Percentiles rank a stretch among this genome's conserved stretches.
These are phyloP conservation scores for Vitis vinifera DNA, from an alignment of 164 flowering plant genomes.

Conservation along the genomic window DNA sequence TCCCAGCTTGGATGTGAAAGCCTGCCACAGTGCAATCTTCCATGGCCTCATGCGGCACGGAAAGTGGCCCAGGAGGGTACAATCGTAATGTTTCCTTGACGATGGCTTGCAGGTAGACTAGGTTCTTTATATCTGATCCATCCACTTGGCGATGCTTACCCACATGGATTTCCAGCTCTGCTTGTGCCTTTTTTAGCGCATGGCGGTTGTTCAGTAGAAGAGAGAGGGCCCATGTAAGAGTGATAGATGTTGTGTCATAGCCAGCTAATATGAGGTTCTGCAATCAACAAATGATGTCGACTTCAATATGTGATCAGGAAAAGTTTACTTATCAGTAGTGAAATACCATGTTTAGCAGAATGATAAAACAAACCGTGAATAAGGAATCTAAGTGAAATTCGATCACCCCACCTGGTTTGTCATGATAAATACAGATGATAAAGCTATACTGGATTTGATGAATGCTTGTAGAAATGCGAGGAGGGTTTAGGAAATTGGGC, in stretches of 20 bases:
- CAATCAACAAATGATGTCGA: not conserved
- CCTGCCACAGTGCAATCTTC: conserved; percentile 29
- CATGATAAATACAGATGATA: no score
- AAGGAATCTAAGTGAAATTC: no score
- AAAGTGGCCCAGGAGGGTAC: conserved; percentile 21
- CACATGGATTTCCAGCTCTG: conserved; percentile 26
- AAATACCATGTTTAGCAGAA: not conserved
- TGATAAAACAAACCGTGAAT: not conserved
- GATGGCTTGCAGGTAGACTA: conserved; percentile 28
- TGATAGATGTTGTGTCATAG: conserved; percentile 20
- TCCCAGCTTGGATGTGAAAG: conserved; percentile 25
- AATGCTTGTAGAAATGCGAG: no score
- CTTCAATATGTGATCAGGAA: no score
- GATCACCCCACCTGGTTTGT: no score
- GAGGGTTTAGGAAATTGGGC: no score
- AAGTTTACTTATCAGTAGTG: not conserved
- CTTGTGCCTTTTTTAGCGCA: conserved; percentile 21
- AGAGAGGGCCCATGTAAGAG: conserved; percentile 24
- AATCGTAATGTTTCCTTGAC: conserved; percentile 22
- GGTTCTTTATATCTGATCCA: conserved; percentile 28
- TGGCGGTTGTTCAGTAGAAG: conserved; percentile 20
- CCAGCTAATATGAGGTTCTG: conserved; percentile 22
- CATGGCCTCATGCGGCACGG: conserved; percentile 19
- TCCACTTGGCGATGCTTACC: conserved; percentile 26
- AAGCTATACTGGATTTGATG: no score